Percentiles rank a stretch among this genome's conserved stretches.
phyloP scores from a whole-genome alignment of 2,329 filamentous ascomycete species.

The Penicillium sp. region DNA sequence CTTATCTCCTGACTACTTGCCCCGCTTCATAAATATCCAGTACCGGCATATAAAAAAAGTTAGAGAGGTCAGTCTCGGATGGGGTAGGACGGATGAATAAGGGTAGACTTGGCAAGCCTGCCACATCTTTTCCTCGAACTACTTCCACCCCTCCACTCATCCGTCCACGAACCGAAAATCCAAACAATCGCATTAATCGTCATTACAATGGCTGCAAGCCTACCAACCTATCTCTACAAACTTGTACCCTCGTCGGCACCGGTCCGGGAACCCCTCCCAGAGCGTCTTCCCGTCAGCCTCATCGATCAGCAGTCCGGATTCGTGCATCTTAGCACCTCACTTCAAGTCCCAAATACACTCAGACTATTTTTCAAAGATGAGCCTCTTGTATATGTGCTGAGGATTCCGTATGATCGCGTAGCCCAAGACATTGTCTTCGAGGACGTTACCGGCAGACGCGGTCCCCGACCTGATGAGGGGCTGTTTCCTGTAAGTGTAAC shows the following conservation, averaged over 20 bases:
- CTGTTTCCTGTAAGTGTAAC: slow-evolving; percentile 44
- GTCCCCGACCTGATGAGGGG: slow-evolving; percentile 42
- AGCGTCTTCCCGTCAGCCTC: slow-evolving; percentile 42
- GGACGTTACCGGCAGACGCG: slow-evolving; percentile 42
- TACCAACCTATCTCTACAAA: slow-evolving; percentile 45
- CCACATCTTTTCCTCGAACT: neutral
- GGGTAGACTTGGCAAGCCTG: neutral
- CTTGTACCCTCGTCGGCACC: slow-evolving; percentile 42
- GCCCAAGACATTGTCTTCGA: slow-evolving; percentile 42
- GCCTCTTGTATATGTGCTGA: slow-evolving; percentile 43
- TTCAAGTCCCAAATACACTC: slow-evolving; percentile 45
- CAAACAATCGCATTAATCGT: neutral
- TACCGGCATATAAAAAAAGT: no score
- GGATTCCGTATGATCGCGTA: slow-evolving; percentile 39
- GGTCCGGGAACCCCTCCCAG: slow-evolving; percentile 42
- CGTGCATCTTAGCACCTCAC: slow-evolving; percentile 45
- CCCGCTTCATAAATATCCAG: no score
- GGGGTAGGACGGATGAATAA: neutral
- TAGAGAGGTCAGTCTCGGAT: neutral
- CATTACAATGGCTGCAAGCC: slow-evolving; percentile 26
- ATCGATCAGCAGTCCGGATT: slow-evolving; percentile 43
- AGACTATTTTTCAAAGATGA: slow-evolving; percentile 45
- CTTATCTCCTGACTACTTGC: no score
- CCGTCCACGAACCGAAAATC: neutral
- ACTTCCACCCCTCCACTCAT: neutral